Conservation (phyloP, 139 green algal genomes). For the Volvox africanus region DNA sequence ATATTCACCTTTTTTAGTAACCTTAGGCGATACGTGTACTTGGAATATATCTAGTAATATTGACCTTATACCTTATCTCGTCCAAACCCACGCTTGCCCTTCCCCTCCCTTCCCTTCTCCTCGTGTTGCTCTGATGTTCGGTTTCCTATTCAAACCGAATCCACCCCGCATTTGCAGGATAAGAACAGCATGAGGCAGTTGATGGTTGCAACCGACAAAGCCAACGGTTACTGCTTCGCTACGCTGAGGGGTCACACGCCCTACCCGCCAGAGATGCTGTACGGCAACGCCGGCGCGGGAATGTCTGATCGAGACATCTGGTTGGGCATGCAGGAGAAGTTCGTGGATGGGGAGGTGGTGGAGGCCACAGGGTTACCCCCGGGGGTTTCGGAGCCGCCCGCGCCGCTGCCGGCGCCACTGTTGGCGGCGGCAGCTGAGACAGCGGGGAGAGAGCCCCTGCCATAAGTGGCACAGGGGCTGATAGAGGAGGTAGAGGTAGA, state of each 20-base stretch:
- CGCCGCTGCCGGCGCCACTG: background rate
- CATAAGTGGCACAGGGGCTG: background rate
- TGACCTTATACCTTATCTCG: too few relatives aligned
- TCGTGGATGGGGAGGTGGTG: constrained; percentile 40
- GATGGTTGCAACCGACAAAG: constrained; percentile 79
- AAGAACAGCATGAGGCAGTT: constrained; percentile 70
- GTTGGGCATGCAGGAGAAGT: constrained; percentile 46
- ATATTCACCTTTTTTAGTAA: too few relatives aligned
- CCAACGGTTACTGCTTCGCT: constrained; percentile 83
- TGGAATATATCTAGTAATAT: too few relatives aligned
- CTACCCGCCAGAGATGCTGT: constrained; percentile 53
- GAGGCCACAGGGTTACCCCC: background rate
- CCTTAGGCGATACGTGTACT: too few relatives aligned
- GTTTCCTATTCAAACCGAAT: background rate
- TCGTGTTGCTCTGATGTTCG: too few relatives aligned
- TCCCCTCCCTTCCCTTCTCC: too few relatives aligned
- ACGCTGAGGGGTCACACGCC: constrained; percentile 48
- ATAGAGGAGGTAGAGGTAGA: background rate
- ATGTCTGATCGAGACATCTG: constrained; percentile 37
- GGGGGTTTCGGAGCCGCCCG: background rate
- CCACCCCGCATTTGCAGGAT: constrained; percentile 57
- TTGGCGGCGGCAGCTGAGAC: background rate
- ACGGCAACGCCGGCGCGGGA: constrained; percentile 11
- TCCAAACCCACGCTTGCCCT: too few relatives aligned
- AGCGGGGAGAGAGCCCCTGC: background rate